Evolutionary conservation across 179 eudicot genomes (phyloP).

Genomic region (Camellia oleifera): DNA sequence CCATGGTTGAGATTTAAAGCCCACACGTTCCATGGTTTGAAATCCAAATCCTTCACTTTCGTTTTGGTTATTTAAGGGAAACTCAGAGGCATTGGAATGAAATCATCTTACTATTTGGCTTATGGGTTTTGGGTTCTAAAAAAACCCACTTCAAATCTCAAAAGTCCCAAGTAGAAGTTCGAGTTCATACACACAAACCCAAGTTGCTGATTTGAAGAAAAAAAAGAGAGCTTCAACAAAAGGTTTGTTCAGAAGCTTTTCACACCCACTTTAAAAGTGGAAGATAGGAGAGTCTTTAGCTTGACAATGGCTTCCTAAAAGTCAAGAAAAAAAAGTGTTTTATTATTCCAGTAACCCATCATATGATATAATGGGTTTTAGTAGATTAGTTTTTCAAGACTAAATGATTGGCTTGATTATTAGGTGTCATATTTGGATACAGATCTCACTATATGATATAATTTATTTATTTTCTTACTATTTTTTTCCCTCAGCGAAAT

Average conservation of each 20-base stretch:
- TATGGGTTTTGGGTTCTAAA: not conserved
- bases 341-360: too few species aligned
- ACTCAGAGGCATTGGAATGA: not conserved
- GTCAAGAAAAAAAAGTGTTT: not conserved
- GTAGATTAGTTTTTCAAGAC: too few species aligned
- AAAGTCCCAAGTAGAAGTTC: not conserved
- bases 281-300: too few species aligned
- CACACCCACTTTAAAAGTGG: too few species aligned
- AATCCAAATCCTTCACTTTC: conserved; percentile 13
- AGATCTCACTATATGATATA: too few species aligned
- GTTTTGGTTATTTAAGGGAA: conserved; percentile 19
- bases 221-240: not conserved
- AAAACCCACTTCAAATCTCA: not conserved
- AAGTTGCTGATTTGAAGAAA: not conserved
- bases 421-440: too few species aligned
- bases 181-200: not conserved
- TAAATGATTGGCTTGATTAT: too few species aligned
- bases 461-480: too few species aligned
- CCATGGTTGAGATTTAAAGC: conserved; percentile 26
- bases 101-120: not conserved
- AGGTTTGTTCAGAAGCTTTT: not conserved
- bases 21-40: conserved; percentile 37
- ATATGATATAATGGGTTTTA: too few species aligned
- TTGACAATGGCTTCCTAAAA: too few species aligned
- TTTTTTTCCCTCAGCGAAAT: too few species aligned